Conservation (phyloP, 2,329 filamentous ascomycete genomes). For the Neoarthrinium moseri region DNA sequence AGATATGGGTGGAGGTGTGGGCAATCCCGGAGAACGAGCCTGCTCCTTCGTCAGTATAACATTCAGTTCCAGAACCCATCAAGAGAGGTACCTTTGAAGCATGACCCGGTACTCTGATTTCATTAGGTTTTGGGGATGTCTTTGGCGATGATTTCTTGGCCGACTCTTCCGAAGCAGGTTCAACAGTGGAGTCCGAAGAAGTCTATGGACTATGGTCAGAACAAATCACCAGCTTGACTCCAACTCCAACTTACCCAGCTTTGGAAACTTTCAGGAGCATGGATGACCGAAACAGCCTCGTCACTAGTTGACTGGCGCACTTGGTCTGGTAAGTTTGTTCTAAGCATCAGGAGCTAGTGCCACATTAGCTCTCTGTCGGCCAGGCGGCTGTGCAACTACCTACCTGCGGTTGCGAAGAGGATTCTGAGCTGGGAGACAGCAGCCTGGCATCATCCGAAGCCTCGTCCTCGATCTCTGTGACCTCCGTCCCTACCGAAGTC, state of each 20-base stretch:
- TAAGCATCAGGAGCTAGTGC: conserved; percentile 49
- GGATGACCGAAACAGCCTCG: conserved; percentile 85
- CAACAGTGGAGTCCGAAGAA: conserved; percentile 36
- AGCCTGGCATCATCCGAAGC: conserved; percentile 58
- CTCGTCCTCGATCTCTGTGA: conserved; percentile 82
- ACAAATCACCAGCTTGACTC: too few relatives aligned
- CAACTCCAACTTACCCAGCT: conserved; percentile 62
- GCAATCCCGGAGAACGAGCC: conserved; percentile 38
- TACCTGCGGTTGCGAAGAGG: conserved; percentile 37
- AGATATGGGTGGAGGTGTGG: conserved; percentile 68
- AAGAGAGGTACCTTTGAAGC: conserved; percentile 33
- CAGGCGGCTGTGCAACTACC: conserved; percentile 14
- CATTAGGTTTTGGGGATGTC: conserved; percentile 30
- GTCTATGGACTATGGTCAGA: conserved; percentile 33
- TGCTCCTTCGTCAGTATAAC: conserved; percentile 16
- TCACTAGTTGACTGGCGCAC: conserved; percentile 64
- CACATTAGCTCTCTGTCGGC: conserved; percentile 1
- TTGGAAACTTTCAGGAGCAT: conserved; percentile 80
- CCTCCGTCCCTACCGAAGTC: conserved; percentile 80
- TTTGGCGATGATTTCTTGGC: conserved; percentile 36
- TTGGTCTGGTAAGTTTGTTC: conserved; percentile 56
- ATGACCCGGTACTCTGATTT: conserved; percentile 34
- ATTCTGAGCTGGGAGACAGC: conserved; percentile 32
- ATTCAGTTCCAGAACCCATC: neutral
- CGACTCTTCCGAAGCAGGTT: conserved; percentile 26